Conservation (phyloP, 176 grass and related monocot species). For the Oryza meyeriana region DNA sequence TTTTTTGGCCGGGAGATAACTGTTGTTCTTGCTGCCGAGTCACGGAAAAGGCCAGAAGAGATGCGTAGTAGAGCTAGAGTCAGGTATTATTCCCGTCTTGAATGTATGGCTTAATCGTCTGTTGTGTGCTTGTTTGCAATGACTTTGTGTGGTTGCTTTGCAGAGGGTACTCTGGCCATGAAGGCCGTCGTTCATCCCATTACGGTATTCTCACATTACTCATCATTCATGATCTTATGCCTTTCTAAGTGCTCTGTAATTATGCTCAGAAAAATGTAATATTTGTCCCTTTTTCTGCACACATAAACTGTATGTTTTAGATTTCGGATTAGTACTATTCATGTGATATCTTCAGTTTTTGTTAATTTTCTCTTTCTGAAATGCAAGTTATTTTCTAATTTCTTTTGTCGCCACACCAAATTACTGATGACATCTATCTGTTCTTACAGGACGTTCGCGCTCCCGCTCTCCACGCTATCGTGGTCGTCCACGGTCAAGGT, state of each 20-base stretch:
- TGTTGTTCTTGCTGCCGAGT: conserved; percentile 92
- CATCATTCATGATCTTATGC: not conserved
- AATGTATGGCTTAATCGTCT: not conserved
- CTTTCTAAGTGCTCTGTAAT: not conserved
- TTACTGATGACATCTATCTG: conserved; percentile 10
- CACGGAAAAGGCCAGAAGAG: conserved; percentile 88
- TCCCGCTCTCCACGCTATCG: conserved; percentile 54
- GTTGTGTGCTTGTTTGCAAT: conserved; percentile 29
- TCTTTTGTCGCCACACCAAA: not conserved
- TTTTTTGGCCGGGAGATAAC: conserved; percentile 90
- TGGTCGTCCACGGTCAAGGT: conserved; percentile 74
- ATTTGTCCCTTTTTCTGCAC: not conserved
- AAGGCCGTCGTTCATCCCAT: conserved; percentile 64
- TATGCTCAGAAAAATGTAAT: not conserved
- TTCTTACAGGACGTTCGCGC: conserved; percentile 55
- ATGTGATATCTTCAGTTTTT: not conserved
- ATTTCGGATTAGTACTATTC: not conserved
- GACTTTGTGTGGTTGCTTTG: conserved; percentile 27
- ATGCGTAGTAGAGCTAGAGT: conserved; percentile 71
- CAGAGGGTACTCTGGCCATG: conserved; percentile 73
- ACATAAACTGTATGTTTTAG: not conserved
- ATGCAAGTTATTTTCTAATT: not conserved
- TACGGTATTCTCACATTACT: conserved; percentile 52
- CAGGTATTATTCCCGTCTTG: conserved; percentile 42
- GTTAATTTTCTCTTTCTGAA: not conserved